phyloP scores from a whole-genome alignment of 164 flowering plant genomes.

The Malania oleifera region DNA sequence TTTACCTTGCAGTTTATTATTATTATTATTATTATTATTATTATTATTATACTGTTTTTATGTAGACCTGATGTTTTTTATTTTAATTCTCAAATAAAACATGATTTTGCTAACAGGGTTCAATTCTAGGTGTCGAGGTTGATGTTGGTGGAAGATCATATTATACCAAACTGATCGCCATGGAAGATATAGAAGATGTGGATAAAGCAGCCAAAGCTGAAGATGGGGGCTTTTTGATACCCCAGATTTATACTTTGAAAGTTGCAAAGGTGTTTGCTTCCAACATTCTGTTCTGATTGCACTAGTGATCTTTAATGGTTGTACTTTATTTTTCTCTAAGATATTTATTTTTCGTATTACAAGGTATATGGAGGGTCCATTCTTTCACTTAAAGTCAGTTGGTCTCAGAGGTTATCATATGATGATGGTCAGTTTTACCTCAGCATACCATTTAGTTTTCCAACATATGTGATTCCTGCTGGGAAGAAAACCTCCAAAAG shows the following conservation, averaged over 20 bases:
- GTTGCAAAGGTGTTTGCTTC: conserved; percentile 53
- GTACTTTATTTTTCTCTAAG: neutral
- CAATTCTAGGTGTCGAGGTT: conserved; percentile 92
- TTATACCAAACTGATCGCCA: conserved; percentile 35
- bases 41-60: neutral
- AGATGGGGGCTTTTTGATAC: conserved; percentile 56
- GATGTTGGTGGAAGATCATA: conserved; percentile 49
- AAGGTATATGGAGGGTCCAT: conserved; percentile 88
- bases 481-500: conserved; percentile 55
- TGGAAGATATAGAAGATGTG: conserved; percentile 32
- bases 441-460: conserved; percentile 71
- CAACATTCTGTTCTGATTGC: too few species aligned
- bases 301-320: too few species aligned
- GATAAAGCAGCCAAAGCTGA: conserved; percentile 33
- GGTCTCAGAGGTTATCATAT: conserved; percentile 71
- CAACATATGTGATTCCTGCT: conserved; percentile 66
- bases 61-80: neutral
- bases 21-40: neutral
- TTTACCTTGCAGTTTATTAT: too few species aligned
- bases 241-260: conserved; percentile 59
- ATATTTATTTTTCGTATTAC: conserved; percentile 8
- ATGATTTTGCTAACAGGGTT: conserved; percentile 97
- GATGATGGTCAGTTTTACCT: conserved; percentile 51
- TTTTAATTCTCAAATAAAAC: conserved; percentile 37
- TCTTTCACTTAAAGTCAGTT: conserved; percentile 57